A percentile compares a stretch with the other conserved stretches of the same genome.
phyloP scores from a whole-genome alignment of 1,139 yeast genomes.

The Saccharomyces hybrid region DNA sequence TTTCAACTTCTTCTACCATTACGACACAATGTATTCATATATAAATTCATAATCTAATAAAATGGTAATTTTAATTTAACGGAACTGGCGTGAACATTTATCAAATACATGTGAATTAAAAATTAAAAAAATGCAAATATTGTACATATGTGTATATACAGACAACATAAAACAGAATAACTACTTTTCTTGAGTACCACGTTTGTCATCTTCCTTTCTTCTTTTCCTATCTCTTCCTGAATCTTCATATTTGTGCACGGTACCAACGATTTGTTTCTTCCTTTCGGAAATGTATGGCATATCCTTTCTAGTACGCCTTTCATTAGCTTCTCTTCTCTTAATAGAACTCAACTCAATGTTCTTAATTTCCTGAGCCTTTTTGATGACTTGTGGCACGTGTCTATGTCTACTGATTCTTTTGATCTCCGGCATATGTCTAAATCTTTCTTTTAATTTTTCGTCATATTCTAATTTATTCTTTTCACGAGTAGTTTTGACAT shows the following conservation, averaged over 20 bases:
- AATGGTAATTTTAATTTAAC: background rate
- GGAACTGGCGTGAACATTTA: background rate
- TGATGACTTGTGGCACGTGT: constrained; percentile 78
- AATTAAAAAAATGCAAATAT: constrained; percentile 1
- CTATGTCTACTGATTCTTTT: constrained; percentile 84
- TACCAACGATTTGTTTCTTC: constrained; percentile 76
- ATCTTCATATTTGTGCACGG: constrained; percentile 49
- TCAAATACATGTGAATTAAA: background rate
- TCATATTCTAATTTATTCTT: constrained; percentile 83
- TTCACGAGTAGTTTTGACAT: constrained; percentile 72
- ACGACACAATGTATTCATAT: background rate
- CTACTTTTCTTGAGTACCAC: background rate
- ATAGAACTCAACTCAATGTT: constrained; percentile 60
- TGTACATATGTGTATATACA: background rate
- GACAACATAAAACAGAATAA: background rate
- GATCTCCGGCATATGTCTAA: constrained; percentile 94
- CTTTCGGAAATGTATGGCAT: constrained; percentile 63
- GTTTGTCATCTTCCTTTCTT: constrained; percentile 6
- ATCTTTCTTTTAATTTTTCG: constrained; percentile 82
- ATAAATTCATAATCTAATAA: background rate
- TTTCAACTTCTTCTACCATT: background rate
- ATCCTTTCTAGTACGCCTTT: constrained; percentile 64
- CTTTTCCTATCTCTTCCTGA: constrained; percentile 4
- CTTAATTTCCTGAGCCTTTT: constrained; percentile 84
- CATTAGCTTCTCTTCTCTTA: constrained; percentile 74